Base-by-base conservation (phyloP, 2,329 filamentous ascomycete species). In the Fusarium poae region DNA sequence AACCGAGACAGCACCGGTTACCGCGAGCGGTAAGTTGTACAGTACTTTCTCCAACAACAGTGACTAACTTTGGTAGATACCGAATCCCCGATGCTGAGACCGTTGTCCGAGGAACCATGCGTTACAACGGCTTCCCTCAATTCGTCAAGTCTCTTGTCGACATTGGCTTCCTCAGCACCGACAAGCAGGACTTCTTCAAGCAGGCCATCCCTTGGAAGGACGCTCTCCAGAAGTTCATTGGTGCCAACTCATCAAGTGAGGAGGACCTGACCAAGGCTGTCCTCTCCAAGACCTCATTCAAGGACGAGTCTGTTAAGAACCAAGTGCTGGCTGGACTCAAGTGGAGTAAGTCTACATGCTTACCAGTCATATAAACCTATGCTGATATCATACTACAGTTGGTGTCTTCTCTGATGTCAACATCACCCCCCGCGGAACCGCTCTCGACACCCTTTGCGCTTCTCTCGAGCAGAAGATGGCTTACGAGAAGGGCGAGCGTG, bases 51-150 rank as follows among this genome's bases (percentile, higher is more conserved):
- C 10, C 16, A 27, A 21, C 10, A 13, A 16, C 18, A 60, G n/a
- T 20, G 18, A 20, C 54, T 65, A 5, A 65, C 18, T n/a, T 16
- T 46, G 4, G 16, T 16, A 65, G 62, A 21, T 65, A 65, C 87
- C 82, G 88, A 80, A 97, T 97, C 76, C 94, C 94, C 52, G 95
- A 98, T 83, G 93, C 93, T 16, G 92, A 97, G 81, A 97, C 92
- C 52, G 88, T 97, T 75, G 85, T 97, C 78, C 88, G 93, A 52
- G 92, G 80, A 67, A 97, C 94, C 30, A 87, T 97, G 35, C 86
- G 95, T 71, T 98, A 96, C 84, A 85, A 88, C 71, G 94, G 95
- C 44, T 97, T 97, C 87, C 94, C 94, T 4, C 88, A 97, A 79
- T 95, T 97, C 81, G 88, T 97, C 82, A 91, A 91, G 78, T 88